Evolutionary conservation across 805 yeast species (phyloP).

Genomic region (Lachancea sp.): DNA sequence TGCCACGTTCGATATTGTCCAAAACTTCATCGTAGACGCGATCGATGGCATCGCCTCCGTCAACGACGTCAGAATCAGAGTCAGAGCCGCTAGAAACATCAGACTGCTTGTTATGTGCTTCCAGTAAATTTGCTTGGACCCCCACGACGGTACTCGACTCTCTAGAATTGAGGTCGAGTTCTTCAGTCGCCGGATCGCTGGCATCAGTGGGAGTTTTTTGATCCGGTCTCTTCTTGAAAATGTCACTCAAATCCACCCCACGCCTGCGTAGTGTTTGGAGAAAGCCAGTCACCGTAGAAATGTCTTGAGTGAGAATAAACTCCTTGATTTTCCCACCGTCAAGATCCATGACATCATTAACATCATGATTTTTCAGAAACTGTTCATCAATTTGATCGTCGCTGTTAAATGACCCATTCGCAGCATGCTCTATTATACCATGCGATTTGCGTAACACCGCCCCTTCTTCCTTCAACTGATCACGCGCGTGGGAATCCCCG

Average conservation of each 20-base stretch:
- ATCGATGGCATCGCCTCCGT: constrained; percentile 29
- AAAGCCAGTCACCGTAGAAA: constrained; percentile 34
- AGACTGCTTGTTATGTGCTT: neutral
- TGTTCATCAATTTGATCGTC: neutral
- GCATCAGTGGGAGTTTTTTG: neutral
- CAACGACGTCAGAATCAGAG: constrained; percentile 2
- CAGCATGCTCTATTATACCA: constrained; percentile 12
- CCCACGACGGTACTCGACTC: constrained; percentile 6
- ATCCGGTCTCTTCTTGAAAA: constrained; percentile 27
- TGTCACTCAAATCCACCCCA: constrained; percentile 37
- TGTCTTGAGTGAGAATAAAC: constrained; percentile 34
- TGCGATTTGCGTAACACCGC: constrained; percentile 20
- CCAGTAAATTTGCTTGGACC: constrained; percentile 9
- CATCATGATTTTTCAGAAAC: constrained; percentile 16
- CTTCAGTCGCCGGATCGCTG: neutral
- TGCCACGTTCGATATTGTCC: constrained; percentile 34
- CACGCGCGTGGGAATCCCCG: constrained; percentile 10
- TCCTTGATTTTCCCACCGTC: constrained; percentile 36
- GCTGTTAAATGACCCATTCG: neutral
- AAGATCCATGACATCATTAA: constrained; percentile 28
- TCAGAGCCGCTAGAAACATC: neutral
- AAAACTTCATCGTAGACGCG: constrained; percentile 38
- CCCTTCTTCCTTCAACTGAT: constrained; percentile 24
- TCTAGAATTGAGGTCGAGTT: neutral
- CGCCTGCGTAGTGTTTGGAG: constrained; percentile 36